A percentile compares a stretch with the other conserved stretches of the same genome.
phyloP scores from a whole-genome alignment of 495 filamentous ascomycete species.

The Aspergillus ostianus region DNA sequence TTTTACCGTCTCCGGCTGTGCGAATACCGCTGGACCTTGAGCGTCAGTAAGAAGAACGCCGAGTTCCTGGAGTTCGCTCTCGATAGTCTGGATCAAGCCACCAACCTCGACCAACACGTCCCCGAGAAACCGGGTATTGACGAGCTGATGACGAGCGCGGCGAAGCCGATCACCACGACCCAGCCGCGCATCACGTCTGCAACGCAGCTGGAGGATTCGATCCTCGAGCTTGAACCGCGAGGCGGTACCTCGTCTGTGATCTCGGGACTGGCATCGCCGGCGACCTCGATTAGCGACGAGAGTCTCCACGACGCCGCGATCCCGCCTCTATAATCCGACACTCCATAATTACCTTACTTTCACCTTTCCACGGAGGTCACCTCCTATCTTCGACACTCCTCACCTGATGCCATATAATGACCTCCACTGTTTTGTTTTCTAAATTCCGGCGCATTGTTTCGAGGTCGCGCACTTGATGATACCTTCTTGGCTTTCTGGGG shows the following conservation, averaged over 20 bases:
- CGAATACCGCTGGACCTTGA: constrained; percentile 93
- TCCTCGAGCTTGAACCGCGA: constrained; percentile 15
- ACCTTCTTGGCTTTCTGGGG: constrained; percentile 8
- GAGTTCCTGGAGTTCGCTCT: constrained; percentile 60
- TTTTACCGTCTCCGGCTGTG: constrained; percentile 84
- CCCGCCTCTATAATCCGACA: constrained; percentile 12
- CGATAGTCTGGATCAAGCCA: constrained; percentile 47
- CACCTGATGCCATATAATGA: constrained; percentile 17
- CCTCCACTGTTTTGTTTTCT: constrained; percentile 8
- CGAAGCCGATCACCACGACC: constrained; percentile 26
- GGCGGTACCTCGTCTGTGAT: constrained; percentile 33
- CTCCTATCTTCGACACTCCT: constrained; percentile 1
- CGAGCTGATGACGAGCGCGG: constrained; percentile 45
- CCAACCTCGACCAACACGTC: constrained; percentile 45
- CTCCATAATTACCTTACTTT: constrained; percentile 3
- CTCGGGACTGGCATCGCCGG: constrained; percentile 32
- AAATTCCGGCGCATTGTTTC: constrained; percentile 15
- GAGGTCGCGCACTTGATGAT: constrained; percentile 17
- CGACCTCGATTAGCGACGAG: constrained; percentile 30
- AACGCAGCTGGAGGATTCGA: constrained; percentile 19
- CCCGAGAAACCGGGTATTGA: constrained; percentile 49
- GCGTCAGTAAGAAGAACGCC: constrained; percentile 78
- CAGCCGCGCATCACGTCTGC: constrained; percentile 9
- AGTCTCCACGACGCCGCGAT: constrained; percentile 20
- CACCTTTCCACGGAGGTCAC: not conserved